These are phyloP conservation scores for Hypsizygus marmoreus DNA, from an alignment of 768 basidiomycete genomes.

Conservation along the genomic window DNA sequence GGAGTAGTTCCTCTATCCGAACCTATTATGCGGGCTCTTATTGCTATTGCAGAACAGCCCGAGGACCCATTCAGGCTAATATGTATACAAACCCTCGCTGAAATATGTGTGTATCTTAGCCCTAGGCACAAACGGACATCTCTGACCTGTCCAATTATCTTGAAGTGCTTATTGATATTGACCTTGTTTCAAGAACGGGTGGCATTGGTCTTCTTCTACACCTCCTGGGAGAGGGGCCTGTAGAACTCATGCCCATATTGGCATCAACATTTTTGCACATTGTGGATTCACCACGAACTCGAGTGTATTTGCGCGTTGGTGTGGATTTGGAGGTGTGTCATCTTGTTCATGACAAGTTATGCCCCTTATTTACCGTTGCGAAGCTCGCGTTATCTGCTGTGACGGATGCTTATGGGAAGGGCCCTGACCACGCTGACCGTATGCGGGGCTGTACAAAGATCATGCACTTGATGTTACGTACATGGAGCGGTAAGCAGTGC, in stretches of 20 bases:
- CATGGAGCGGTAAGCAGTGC: conserved; percentile 82
- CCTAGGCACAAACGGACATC: too few species aligned
- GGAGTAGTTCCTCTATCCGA: conserved; percentile 67
- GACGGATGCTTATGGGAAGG: conserved; percentile 91
- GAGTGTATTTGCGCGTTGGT: conserved; percentile 76
- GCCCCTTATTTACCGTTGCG: neutral
- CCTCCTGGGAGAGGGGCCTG: conserved; percentile 86
- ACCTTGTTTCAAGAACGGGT: conserved; percentile 76
- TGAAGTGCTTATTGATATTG: conserved; percentile 85
- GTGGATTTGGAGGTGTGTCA: conserved; percentile 84
- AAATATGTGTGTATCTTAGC: conserved; percentile 71
- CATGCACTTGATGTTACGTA: conserved; percentile 80
- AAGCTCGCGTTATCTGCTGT: conserved; percentile 87
- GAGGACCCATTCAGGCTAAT: conserved; percentile 88
- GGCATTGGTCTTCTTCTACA: conserved; percentile 87
- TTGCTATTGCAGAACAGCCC: conserved; percentile 88
- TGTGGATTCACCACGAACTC: conserved; percentile 81
- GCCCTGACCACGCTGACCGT: conserved; percentile 72
- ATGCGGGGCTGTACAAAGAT: conserved; percentile 79
- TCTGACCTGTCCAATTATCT: conserved; percentile 2
- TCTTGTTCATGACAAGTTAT: neutral
- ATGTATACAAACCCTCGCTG: conserved; percentile 84
- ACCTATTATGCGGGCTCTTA: conserved; percentile 81
- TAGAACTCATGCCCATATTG: conserved; percentile 77
- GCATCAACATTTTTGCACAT: conserved; percentile 81